Evolutionary conservation across 2,329 filamentous ascomycete species (phyloP).

Genomic region (Didymella lethalis): DNA sequence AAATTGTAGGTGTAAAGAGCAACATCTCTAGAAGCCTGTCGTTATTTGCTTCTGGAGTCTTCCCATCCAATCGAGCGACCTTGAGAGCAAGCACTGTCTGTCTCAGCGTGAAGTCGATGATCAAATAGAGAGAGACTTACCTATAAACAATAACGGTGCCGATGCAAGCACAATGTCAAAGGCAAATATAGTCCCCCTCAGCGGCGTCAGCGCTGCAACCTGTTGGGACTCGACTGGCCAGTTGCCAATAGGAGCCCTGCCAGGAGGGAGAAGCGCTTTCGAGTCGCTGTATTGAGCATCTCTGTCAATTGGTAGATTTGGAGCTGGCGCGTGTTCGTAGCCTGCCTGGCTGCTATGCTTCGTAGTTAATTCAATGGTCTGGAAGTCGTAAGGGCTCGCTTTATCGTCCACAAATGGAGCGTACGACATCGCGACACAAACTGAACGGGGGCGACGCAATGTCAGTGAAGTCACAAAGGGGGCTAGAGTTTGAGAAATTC

Average conservation of each 20-base stretch:
- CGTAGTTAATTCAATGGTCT: slow-evolving; percentile 8
- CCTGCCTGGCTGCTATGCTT: neutral
- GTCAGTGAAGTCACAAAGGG: neutral
- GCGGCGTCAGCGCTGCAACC: slow-evolving; percentile 31
- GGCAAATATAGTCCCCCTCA: slow-evolving; percentile 28
- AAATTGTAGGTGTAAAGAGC: slow-evolving; percentile 40
- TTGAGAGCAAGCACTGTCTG: slow-evolving; percentile 34
- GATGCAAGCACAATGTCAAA: slow-evolving; percentile 39
- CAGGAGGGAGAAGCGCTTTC: slow-evolving; percentile 7
- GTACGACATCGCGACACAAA: slow-evolving; percentile 9
- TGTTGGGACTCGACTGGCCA: slow-evolving; percentile 31
- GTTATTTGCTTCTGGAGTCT: slow-evolving; percentile 27
- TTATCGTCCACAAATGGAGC: neutral
- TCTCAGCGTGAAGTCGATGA: too few species aligned
- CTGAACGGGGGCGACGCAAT: neutral
- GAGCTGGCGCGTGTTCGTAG: slow-evolving; percentile 12
- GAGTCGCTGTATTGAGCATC: slow-evolving; percentile 9
- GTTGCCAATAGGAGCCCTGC: neutral
- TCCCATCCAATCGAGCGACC: slow-evolving; percentile 33
- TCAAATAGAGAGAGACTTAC: slow-evolving; percentile 20
- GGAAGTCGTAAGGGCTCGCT: neutral
- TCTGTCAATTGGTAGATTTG: slow-evolving; percentile 7
- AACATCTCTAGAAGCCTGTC: slow-evolving; percentile 27
- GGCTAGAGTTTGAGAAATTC: neutral
- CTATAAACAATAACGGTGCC: slow-evolving; percentile 38